A percentile compares a stretch with the other conserved stretches of the same genome.
phyloP scores from a whole-genome alignment of 192 early-diverging fungal genomes.

The Obelidium mucronatum region DNA sequence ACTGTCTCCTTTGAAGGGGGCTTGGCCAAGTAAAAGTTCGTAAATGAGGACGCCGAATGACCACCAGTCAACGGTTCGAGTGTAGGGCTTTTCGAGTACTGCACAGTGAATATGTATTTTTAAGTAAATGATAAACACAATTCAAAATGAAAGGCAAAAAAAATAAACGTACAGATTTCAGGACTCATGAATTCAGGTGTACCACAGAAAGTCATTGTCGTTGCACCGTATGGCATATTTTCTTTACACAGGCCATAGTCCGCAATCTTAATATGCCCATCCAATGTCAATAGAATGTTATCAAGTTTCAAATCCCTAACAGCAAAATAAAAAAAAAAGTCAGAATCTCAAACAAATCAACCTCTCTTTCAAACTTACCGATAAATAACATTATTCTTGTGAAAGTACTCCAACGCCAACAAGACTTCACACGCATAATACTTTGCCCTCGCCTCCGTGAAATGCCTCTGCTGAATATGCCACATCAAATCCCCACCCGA shows the following conservation, averaged over 20 bases:
- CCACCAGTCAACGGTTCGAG: constrained; percentile 98
- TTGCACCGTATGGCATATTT: constrained; percentile 85
- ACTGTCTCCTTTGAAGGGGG: constrained; percentile 94
- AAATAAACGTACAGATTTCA: constrained; percentile 73
- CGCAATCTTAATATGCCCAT: constrained; percentile 98
- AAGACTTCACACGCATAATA: constrained; percentile 97
- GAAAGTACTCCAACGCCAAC: constrained; percentile 95
- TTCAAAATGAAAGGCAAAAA: neutral
- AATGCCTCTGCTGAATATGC: constrained; percentile 93
- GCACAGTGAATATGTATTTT: neutral
- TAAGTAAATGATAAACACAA: neutral
- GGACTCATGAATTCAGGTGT: constrained; percentile 99
- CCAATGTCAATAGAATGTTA: constrained; percentile 89
- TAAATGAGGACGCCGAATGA: constrained; percentile 77
- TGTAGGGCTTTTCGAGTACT: constrained; percentile 92
- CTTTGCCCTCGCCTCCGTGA: constrained; percentile 90
- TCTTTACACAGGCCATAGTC: constrained; percentile 99
- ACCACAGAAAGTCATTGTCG: constrained; percentile 96
- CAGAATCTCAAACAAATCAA: neutral
- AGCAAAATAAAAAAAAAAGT: constrained; percentile 2
- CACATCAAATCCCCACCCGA: constrained; percentile 98
- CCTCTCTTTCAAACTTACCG: constrained; percentile 49
- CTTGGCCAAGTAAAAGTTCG: constrained; percentile 67
- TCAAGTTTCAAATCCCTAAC: constrained; percentile 97
- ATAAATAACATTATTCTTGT: constrained; percentile 92